A percentile compares a stretch with the other conserved stretches of the same genome.
Conservation (phyloP, 2,329 filamentous ascomycete genomes). For the Curvularia sp. region DNA sequence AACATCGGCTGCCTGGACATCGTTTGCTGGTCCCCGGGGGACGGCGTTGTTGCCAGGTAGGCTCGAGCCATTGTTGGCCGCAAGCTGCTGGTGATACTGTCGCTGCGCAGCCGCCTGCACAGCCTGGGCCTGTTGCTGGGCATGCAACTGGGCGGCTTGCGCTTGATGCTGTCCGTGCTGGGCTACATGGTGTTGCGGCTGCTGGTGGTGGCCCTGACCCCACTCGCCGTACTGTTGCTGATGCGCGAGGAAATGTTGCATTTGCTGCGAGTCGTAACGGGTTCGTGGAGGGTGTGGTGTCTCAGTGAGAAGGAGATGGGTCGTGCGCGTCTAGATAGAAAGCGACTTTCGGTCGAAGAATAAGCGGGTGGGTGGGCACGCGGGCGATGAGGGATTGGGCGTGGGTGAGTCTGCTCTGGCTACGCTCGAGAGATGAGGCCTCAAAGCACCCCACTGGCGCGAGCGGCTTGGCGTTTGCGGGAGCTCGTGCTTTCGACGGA, state of each 20-base stretch:
- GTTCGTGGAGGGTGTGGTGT: slow-evolving; percentile 18
- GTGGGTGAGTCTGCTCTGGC: slow-evolving; percentile 27
- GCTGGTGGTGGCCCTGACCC: slow-evolving; percentile 58
- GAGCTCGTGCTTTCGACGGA: slow-evolving; percentile 33
- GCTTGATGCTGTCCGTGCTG: slow-evolving; percentile 51
- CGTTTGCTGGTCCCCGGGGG: slow-evolving; percentile 49
- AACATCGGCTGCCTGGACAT: slow-evolving; percentile 47
- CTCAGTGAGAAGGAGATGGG: slow-evolving; percentile 10
- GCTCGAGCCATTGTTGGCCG: slow-evolving; percentile 66
- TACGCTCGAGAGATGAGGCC: slow-evolving; percentile 37
- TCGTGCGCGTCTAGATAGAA: slow-evolving; percentile 12
- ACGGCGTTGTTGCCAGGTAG: slow-evolving; percentile 46
- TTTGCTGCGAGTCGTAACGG: slow-evolving; percentile 44
- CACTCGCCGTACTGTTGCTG: slow-evolving; percentile 65
- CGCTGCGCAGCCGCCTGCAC: slow-evolving; percentile 57
- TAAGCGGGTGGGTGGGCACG: slow-evolving; percentile 16
- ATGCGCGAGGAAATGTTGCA: slow-evolving; percentile 68
- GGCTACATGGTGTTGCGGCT: slow-evolving; percentile 49
- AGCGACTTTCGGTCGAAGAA: slow-evolving; percentile 18
- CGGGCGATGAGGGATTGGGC: slow-evolving; percentile 23
- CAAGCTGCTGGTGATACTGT: slow-evolving; percentile 75
- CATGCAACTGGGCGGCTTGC: slow-evolving; percentile 58
- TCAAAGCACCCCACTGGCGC: slow-evolving; percentile 34
- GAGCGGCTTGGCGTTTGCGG: slow-evolving; percentile 34
- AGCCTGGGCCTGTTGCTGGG: slow-evolving; percentile 50